Conservation (phyloP, 345 rosid species). For the Citrus hindsii region DNA sequence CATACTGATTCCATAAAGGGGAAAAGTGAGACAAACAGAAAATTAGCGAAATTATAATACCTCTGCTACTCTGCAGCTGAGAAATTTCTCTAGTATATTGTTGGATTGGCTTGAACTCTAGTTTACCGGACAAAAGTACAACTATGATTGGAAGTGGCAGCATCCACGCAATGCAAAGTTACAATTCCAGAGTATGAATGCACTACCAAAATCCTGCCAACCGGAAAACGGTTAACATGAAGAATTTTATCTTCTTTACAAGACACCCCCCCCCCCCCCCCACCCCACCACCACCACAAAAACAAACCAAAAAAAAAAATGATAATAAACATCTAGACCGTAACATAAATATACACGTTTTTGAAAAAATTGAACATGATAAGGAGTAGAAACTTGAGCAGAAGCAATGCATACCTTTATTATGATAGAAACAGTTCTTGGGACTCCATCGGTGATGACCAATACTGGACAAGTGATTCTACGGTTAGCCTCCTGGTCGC, state of each 20-base stretch:
- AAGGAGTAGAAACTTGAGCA: background rate
- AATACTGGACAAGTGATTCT: constrained; percentile 71
- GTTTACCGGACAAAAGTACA: background rate
- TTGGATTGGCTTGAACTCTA: background rate
- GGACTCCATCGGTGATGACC: constrained; percentile 81
- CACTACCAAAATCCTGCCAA: background rate
- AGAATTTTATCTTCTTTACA: too few relatives aligned
- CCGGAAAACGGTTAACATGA: background rate
- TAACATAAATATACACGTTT: background rate
- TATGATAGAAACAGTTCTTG: constrained; percentile 47
- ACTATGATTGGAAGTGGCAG: background rate
- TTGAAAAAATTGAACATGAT: background rate
- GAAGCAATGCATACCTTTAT: background rate
- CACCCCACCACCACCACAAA: too few relatives aligned
- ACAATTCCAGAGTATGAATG: background rate
- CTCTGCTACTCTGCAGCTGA: background rate
- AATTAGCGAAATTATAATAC: background rate
- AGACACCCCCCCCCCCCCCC: too few relatives aligned
- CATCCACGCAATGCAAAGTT: background rate
- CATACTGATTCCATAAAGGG: background rate
- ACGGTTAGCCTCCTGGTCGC: constrained; percentile 83
- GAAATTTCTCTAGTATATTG: background rate
- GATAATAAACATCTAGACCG: background rate
- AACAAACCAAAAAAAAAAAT: too few relatives aligned
- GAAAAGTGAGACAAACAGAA: background rate